Evolutionary conservation across 331 rosid species (phyloP).

Genomic region (Rosa hybrid): DNA sequence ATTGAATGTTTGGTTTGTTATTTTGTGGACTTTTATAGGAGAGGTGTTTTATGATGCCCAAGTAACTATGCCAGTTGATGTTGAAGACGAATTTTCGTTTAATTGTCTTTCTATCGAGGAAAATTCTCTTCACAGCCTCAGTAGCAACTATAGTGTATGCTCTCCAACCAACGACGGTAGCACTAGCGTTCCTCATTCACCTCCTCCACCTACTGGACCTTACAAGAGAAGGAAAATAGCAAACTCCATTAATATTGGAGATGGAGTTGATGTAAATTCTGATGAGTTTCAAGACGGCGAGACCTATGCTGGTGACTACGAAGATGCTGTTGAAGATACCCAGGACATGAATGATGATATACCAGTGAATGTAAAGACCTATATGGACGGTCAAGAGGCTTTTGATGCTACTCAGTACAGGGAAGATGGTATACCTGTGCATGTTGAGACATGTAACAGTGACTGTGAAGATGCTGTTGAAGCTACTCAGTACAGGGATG

Average conservation of each 20-base stretch:
- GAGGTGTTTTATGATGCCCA: slow-evolving; percentile 76
- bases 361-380: slow-evolving; percentile 7
- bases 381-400: slow-evolving; percentile 36
- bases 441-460: not conserved
- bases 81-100: slow-evolving; percentile 35
- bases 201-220: slow-evolving; percentile 79
- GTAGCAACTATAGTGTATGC: slow-evolving; percentile 30
- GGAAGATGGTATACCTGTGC: slow-evolving; percentile 31
- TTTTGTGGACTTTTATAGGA: slow-evolving; percentile 52
- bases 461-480: slow-evolving; percentile 52
- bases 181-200: slow-evolving; percentile 45
- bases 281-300: slow-evolving; percentile 36
- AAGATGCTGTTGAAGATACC: slow-evolving; percentile 42
- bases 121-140: slow-evolving; percentile 34
- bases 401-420: slow-evolving; percentile 58
- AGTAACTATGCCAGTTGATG: slow-evolving; percentile 39
- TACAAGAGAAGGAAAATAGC: slow-evolving; percentile 74
- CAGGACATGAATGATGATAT: slow-evolving; percentile 46
- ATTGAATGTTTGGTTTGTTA: slow-evolving; percentile 18
- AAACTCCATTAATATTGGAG: slow-evolving; percentile 36
- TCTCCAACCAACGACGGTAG: slow-evolving; percentile 35
- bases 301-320: slow-evolving; percentile 23
- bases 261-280: slow-evolving; percentile 38
- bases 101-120: slow-evolving; percentile 32
- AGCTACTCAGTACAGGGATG: slow-evolving; percentile 70